Evolutionary conservation across 192 early-diverging fungal species (phyloP).

Genomic region (Chytriomyces confervae): DNA sequence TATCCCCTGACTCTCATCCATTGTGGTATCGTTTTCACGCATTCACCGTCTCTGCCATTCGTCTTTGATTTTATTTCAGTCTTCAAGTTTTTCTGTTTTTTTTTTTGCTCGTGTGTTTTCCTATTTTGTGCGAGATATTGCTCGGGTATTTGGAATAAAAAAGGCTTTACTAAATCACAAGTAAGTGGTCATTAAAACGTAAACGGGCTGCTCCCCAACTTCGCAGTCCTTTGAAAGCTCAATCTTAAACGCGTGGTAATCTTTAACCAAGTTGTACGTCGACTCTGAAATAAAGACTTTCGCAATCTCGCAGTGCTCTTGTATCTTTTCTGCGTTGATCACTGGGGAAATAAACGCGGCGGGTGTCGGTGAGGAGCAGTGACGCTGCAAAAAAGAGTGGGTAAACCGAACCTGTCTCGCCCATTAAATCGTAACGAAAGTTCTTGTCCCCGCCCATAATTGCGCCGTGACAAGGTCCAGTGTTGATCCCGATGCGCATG

Average conservation of each 20-base stretch:
- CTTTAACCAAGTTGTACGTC: slow-evolving; percentile 38
- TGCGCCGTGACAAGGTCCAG: slow-evolving; percentile 51
- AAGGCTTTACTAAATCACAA: not conserved
- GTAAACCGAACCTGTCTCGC: slow-evolving; percentile 50
- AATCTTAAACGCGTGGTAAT: slow-evolving; percentile 52
- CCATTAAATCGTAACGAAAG: slow-evolving; percentile 57
- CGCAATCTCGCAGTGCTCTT: slow-evolving; percentile 49
- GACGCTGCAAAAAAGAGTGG: slow-evolving; percentile 9
- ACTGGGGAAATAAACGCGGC: slow-evolving; percentile 17
- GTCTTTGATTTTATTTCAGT: not conserved
- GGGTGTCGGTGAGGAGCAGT: not conserved
- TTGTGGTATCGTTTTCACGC: not conserved
- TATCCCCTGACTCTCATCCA: not conserved
- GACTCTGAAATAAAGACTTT: slow-evolving; percentile 45
- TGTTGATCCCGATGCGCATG: slow-evolving; percentile 59
- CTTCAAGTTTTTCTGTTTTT: not conserved
- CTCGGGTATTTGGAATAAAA: not conserved
- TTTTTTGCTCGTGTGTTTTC: not conserved
- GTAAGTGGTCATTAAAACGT: not conserved
- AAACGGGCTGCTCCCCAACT: slow-evolving; percentile 23
- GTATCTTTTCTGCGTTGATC: slow-evolving; percentile 51
- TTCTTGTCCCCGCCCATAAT: slow-evolving; percentile 62
- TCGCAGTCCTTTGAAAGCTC: slow-evolving; percentile 3
- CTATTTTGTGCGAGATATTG: too few species aligned
- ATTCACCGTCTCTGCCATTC: not conserved